A percentile compares a stretch with the other conserved stretches of the same genome.
phyloP scores from a whole-genome alignment of 2,329 filamentous ascomycete species.

The Penicillium sp. region DNA sequence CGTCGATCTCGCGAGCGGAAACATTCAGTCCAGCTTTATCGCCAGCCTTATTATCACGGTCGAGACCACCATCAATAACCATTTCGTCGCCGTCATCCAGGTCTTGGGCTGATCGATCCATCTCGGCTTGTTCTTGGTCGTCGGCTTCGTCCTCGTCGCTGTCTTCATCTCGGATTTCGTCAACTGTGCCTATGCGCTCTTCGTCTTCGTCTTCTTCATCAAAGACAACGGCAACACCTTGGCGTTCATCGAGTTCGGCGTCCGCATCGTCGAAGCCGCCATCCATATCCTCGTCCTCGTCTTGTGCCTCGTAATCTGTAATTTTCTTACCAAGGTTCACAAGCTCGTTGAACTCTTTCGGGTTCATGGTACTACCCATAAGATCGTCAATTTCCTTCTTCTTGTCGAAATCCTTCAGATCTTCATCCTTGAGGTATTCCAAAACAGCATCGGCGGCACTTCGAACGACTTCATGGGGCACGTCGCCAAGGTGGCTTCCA shows the following conservation, averaged over 20 bases:
- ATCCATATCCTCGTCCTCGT: slow-evolving; percentile 87
- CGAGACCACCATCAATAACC: slow-evolving; percentile 71
- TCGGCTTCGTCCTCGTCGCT: slow-evolving; percentile 77
- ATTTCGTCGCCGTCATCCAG: slow-evolving; percentile 65
- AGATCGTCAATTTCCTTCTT: slow-evolving; percentile 97
- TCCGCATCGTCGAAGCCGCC: slow-evolving; percentile 67
- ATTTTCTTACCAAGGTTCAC: slow-evolving; percentile 98
- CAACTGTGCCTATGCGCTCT: slow-evolving; percentile 71
- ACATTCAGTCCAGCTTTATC: slow-evolving; percentile 58
- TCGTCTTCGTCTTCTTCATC: slow-evolving; percentile 89
- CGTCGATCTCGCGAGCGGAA: slow-evolving; percentile 86
- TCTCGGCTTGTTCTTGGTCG: slow-evolving; percentile 58
- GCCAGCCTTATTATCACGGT: slow-evolving; percentile 43
- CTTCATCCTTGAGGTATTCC: slow-evolving; percentile 91
- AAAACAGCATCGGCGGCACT: slow-evolving; percentile 91
- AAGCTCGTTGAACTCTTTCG: slow-evolving; percentile 95
- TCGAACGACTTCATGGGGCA: slow-evolving; percentile 84
- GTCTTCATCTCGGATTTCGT: slow-evolving; percentile 83
- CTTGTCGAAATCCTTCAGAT: slow-evolving; percentile 95
- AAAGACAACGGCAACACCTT: slow-evolving; percentile 97
- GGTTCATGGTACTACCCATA: slow-evolving; percentile 74
- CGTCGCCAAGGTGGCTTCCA: slow-evolving; percentile 84
- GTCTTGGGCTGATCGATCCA: slow-evolving; percentile 47
- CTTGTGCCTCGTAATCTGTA: slow-evolving; percentile 95
- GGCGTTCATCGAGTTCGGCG: slow-evolving; percentile 83